Conservation (phyloP, 139 green algal genomes). For the Mychonastes homosphaera region DNA sequence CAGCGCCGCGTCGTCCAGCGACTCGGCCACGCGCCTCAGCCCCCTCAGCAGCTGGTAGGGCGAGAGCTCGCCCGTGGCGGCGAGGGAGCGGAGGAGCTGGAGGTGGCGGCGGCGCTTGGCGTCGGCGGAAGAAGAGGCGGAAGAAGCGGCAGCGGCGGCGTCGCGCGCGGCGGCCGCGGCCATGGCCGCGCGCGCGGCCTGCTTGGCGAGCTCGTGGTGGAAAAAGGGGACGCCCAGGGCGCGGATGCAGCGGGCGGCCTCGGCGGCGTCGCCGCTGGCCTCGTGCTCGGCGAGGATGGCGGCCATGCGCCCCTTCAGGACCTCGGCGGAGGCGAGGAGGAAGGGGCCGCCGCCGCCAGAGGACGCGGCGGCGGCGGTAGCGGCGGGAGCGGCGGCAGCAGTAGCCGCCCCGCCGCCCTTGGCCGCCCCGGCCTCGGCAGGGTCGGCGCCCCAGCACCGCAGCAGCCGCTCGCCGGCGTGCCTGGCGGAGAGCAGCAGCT, state of each 20-base stretch:
- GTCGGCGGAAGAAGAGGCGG: neutral
- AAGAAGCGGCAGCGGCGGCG: neutral
- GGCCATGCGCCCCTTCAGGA: slow-evolving; percentile 34
- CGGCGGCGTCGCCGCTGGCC: slow-evolving; percentile 31
- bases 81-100: neutral
- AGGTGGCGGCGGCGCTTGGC: too few species aligned
- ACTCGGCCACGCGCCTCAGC: too few species aligned
- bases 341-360: neutral
- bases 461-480: slow-evolving; percentile 68
- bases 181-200: slow-evolving; percentile 43
- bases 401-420: neutral
- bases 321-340: neutral
- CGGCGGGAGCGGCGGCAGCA: neutral
- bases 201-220: slow-evolving; percentile 71
- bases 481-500: slow-evolving; percentile 37
- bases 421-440: too few species aligned
- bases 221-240: slow-evolving; percentile 58
- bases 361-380: neutral
- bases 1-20: too few species aligned
- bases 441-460: slow-evolving; percentile 64
- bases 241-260: slow-evolving; percentile 39
- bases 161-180: slow-evolving; percentile 9
- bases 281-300: slow-evolving; percentile 57
- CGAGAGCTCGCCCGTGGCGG: neutral
- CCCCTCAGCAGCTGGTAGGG: too few species aligned